A percentile compares a stretch with the other conserved stretches of the same genome.
Evolutionary conservation across 2,329 filamentous ascomycete species (phyloP).

Genomic region (Colletotrichum costaricense): DNA sequence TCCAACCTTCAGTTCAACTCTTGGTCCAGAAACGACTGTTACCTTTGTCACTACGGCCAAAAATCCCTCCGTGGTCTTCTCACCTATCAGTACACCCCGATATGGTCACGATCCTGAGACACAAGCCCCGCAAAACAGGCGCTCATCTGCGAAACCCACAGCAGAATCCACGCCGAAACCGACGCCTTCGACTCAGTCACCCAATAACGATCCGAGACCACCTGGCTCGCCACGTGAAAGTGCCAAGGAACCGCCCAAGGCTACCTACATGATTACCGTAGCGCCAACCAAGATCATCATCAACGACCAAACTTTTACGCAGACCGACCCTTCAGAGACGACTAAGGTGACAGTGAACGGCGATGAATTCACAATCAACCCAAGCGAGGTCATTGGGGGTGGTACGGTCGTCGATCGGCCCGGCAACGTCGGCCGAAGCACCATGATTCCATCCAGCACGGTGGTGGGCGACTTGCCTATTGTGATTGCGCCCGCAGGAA

Average conservation of each 20-base stretch:
- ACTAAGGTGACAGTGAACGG: conserved; percentile 54
- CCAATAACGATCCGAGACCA: conserved; percentile 1
- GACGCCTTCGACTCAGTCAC: conserved; percentile 1
- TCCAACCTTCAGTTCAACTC: conserved; percentile 31
- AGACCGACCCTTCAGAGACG: conserved; percentile 50
- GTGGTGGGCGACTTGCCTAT: conserved; percentile 54
- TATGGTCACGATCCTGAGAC: conserved; percentile 31
- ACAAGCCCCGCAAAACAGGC: conserved; percentile 14
- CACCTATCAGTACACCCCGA: conserved; percentile 27
- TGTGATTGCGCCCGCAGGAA: conserved; percentile 48
- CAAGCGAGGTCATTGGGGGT: conserved; percentile 56
- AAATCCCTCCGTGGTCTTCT: conserved; percentile 62
- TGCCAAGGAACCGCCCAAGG: conserved; percentile 7
- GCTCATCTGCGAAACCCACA: conserved; percentile 8
- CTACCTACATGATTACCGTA: conserved; percentile 54
- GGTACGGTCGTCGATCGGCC: conserved; percentile 58
- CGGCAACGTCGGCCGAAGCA: conserved; percentile 32
- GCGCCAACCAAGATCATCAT: conserved; percentile 59
- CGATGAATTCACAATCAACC: conserved; percentile 60
- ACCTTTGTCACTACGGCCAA: conserved; percentile 65
- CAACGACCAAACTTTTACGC: conserved; percentile 56
- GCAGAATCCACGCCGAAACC: neutral
- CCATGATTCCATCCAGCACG: conserved; percentile 46
- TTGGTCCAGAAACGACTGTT: conserved; percentile 42
- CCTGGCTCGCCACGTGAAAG: conserved; percentile 12